phyloP scores from a whole-genome alignment of 148 eudicot species.

The Hydrangea macrophylla region DNA sequence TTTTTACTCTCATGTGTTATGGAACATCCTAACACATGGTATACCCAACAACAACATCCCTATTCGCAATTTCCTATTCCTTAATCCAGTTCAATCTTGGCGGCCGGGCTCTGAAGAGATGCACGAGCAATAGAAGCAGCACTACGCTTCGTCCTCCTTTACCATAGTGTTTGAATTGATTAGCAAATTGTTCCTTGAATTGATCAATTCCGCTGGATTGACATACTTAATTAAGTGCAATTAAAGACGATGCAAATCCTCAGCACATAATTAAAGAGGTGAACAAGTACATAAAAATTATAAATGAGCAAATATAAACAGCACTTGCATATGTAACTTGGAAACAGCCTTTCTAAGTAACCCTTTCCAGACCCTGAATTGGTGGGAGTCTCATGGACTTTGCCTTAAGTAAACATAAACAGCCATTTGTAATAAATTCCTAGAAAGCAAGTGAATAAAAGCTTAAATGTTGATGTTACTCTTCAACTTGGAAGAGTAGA shows the following conservation, averaged over 20 bases:
- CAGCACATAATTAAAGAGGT: background rate
- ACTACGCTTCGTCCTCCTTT: slow-evolving; percentile 51
- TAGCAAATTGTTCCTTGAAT: slow-evolving; percentile 84
- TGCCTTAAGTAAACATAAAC: too few species aligned
- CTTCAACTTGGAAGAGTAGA: too few species aligned
- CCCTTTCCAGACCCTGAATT: too few species aligned
- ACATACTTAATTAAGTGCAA: slow-evolving; percentile 6
- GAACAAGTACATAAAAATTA: background rate
- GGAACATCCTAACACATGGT: too few species aligned
- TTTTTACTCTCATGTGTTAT: too few species aligned
- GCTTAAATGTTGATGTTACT: too few species aligned
- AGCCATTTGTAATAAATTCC: too few species aligned
- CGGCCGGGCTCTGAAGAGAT: slow-evolving; percentile 42
- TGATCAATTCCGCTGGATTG: slow-evolving; percentile 77
- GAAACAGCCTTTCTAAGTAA: too few species aligned
- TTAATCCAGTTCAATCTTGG: slow-evolving; percentile 26
- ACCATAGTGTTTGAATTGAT: slow-evolving; percentile 71
- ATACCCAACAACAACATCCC: slow-evolving; percentile 19
- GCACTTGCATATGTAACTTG: too few species aligned
- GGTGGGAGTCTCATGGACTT: too few species aligned
- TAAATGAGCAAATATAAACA: too few species aligned
- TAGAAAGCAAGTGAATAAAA: too few species aligned
- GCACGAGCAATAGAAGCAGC: slow-evolving; percentile 34
- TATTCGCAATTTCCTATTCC: slow-evolving; percentile 25
- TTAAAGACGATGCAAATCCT: background rate